phyloP scores from a whole-genome alignment of 106 monocot species.

The Apostasia shenzhenica region DNA sequence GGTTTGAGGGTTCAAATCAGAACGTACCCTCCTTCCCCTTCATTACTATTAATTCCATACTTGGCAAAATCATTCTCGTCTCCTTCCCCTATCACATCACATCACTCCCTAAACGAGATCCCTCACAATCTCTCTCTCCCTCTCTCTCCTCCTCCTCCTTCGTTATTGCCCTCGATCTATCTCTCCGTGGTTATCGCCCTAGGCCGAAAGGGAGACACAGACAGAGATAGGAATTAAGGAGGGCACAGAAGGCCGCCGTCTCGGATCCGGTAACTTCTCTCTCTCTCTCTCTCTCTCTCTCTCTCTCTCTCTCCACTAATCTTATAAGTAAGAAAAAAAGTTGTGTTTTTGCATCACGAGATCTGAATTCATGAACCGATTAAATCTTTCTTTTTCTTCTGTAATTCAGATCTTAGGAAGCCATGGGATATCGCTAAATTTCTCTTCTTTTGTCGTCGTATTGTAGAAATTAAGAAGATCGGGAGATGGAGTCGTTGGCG shows the following conservation, averaged over 20 bases:
- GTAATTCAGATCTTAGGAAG: too few species aligned
- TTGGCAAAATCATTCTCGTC: background rate
- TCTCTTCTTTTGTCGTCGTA: too few species aligned
- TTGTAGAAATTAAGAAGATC: too few species aligned
- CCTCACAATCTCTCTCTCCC: background rate
- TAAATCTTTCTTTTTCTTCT: background rate
- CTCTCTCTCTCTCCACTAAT: too few species aligned
- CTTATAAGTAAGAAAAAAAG: too few species aligned
- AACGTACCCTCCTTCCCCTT: background rate
- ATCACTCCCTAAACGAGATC: background rate
- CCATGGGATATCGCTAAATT: too few species aligned
- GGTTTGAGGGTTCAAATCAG: constrained; percentile 9
- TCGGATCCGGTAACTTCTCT: too few species aligned
- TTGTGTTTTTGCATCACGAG: background rate
- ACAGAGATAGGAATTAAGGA: too few species aligned
- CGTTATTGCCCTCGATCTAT: background rate
- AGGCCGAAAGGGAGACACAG: too few species aligned
- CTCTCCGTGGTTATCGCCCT: background rate
- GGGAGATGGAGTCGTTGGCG: background rate
- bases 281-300: too few species aligned
- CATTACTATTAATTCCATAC: background rate
- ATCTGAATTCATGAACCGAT: background rate
- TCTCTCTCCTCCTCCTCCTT: background rate
- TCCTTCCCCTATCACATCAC: constrained; percentile 3
- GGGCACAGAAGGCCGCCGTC: too few species aligned